Conservation (phyloP, 2,329 filamentous ascomycete species). For the Akanthomyces lecanii region DNA sequence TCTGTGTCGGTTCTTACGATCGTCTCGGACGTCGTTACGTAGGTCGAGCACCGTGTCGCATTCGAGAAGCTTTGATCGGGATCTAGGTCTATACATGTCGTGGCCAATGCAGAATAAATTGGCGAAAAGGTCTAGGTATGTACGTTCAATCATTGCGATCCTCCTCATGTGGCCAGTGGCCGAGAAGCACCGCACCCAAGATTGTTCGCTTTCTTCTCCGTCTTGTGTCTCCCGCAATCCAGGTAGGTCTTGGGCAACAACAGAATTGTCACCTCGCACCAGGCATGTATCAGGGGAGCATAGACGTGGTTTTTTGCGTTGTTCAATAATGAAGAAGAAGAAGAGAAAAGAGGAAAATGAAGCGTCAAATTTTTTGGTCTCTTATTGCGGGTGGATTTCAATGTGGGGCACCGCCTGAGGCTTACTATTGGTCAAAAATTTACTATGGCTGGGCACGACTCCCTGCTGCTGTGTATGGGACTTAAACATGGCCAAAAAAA, state of each 20-base stretch:
- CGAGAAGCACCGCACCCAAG: slow-evolving; percentile 56
- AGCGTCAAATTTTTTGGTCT: background rate
- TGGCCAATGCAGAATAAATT: background rate
- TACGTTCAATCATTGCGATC: slow-evolving; percentile 59
- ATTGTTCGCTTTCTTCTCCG: slow-evolving; percentile 54
- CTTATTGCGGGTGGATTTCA: slow-evolving; percentile 11
- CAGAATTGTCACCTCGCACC: slow-evolving; percentile 41
- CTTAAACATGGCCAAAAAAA: too few relatives aligned
- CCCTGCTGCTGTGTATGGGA: background rate
- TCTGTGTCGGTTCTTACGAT: too few relatives aligned
- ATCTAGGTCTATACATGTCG: background rate
- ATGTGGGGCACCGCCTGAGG: background rate
- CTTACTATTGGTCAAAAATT: background rate
- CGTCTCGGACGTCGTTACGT: background rate
- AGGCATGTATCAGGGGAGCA: slow-evolving; percentile 37
- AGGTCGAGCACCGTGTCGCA: background rate
- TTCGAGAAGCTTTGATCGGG: background rate
- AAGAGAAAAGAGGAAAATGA: slow-evolving; percentile 25
- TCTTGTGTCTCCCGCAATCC: slow-evolving; percentile 45
- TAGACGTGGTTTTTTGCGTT: slow-evolving; percentile 46
- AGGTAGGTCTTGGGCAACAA: slow-evolving; percentile 43
- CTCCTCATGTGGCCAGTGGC: slow-evolving; percentile 43
- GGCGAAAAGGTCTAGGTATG: slow-evolving; percentile 30
- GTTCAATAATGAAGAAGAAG: slow-evolving; percentile 37
- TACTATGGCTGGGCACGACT: background rate